Percentiles rank a stretch among this genome's conserved stretches.
Conservation (phyloP, 768 basidiomycete genomes). For the Suillus weaverae region DNA sequence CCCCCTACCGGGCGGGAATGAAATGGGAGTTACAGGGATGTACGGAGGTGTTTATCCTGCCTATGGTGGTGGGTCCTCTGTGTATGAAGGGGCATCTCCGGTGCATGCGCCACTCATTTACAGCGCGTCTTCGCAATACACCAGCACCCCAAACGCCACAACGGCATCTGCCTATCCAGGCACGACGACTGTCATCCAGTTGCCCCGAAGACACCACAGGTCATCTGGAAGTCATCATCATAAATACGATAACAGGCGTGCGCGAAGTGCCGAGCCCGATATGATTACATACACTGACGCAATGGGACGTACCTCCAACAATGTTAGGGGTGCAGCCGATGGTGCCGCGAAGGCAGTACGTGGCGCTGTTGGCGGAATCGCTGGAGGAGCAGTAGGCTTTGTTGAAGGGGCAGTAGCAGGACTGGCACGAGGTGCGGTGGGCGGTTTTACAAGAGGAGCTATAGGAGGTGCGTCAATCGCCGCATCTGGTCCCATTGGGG, state of each 20-base stretch:
- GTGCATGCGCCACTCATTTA: neutral
- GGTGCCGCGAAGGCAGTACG: constrained; percentile 3
- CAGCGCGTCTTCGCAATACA: neutral
- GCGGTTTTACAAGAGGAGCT: neutral
- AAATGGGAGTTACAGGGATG: neutral
- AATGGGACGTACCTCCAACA: neutral
- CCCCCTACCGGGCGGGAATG: neutral
- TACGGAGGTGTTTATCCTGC: neutral
- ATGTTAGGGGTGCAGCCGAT: neutral
- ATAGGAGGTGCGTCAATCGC: neutral
- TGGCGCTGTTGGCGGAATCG: neutral
- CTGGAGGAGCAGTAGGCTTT: constrained; percentile 7
- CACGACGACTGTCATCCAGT: constrained; percentile 9
- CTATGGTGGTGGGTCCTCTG: neutral
- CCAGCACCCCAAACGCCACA: neutral
- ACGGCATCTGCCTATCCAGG: constrained; percentile 4
- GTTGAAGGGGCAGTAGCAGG: constrained; percentile 9
- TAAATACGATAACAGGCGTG: neutral
- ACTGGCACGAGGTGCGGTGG: constrained; percentile 3
- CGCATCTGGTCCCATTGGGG: neutral
- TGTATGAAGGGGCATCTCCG: neutral
- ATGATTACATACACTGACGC: neutral
- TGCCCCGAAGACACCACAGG: constrained; percentile 7
- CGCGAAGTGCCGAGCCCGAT: constrained; percentile 8
- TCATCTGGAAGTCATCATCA: constrained; percentile 2